Percentiles rank a stretch among this genome's conserved stretches.
phyloP scores from a whole-genome alignment of 257 asterid genomes.

The Verbena officinalis region DNA sequence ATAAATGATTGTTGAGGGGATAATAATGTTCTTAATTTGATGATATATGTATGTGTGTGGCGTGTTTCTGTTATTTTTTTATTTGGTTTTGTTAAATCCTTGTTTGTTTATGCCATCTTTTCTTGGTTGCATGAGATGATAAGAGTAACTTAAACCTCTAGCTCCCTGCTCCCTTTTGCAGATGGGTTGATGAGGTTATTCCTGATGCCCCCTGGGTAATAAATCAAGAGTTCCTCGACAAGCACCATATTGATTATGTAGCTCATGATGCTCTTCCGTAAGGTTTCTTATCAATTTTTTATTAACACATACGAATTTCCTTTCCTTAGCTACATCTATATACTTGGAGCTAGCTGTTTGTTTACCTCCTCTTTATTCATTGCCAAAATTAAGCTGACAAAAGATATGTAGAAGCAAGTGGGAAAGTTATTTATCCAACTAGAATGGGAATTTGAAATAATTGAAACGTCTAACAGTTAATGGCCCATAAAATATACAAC shows the following conservation, averaged over 20 bases:
- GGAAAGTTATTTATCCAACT: too few relatives aligned
- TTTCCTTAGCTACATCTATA: not conserved
- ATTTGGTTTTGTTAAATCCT: too few relatives aligned
- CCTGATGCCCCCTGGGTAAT: constrained; percentile 78
- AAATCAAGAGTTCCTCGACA: constrained; percentile 66
- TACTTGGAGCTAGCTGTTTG: too few relatives aligned
- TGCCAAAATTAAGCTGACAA: too few relatives aligned
- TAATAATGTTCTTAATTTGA: not conserved
- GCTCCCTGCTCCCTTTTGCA: constrained; percentile 22
- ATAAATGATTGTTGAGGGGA: not conserved
- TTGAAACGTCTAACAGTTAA: too few relatives aligned
- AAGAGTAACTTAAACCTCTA: not conserved
- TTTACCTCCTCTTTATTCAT: too few relatives aligned
- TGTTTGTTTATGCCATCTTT: not conserved
- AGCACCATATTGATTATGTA: constrained; percentile 59
- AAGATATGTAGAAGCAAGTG: not conserved
- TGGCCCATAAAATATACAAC: not conserved
- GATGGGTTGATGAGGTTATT: constrained; percentile 84
- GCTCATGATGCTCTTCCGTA: constrained; percentile 80
- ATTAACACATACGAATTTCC: too few relatives aligned
- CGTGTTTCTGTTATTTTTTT: not conserved
- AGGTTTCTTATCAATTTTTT: constrained; percentile 18
- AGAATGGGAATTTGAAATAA: too few relatives aligned
- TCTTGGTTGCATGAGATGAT: not conserved
- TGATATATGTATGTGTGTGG: not conserved